A percentile compares a stretch with the other conserved stretches of the same genome.
Conservation (phyloP, 148 eudicot genomes). For the Amaranthus palmeri region DNA sequence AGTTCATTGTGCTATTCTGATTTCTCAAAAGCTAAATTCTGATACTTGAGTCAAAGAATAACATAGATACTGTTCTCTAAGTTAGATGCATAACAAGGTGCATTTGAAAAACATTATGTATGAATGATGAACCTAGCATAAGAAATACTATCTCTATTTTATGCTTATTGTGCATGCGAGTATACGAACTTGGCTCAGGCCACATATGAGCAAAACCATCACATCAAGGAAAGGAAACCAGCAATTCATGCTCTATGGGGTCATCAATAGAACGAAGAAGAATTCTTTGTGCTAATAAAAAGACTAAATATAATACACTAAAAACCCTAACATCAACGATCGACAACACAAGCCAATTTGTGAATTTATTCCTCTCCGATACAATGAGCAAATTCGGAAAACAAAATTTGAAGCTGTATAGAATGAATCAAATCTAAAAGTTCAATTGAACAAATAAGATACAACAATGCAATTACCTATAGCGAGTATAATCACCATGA, state of each 20-base stretch:
- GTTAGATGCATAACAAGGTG: background rate
- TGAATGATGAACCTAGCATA: no score
- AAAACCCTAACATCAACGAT: background rate
- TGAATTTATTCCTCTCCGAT: background rate
- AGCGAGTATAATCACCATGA: conserved; percentile 61
- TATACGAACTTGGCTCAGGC: no score
- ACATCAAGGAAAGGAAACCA: no score
- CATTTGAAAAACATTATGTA: no score
- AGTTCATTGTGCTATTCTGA: background rate
- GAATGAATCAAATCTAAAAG: background rate
- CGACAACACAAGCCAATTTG: background rate
- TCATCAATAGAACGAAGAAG: no score
- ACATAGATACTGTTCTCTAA: background rate
- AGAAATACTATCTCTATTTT: no score
- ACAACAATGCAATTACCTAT: conserved; percentile 22
- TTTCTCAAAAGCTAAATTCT: background rate
- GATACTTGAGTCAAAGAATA: background rate
- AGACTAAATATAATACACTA: no score
- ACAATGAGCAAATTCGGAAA: background rate
- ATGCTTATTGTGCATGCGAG: no score
- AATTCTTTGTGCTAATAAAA: no score
- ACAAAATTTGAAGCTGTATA: background rate
- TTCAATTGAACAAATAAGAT: background rate
- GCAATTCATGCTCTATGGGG: no score
- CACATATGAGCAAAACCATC: no score